Conservation (phyloP, 2,329 filamentous ascomycete species). For the Fusarium lateritium region DNA sequence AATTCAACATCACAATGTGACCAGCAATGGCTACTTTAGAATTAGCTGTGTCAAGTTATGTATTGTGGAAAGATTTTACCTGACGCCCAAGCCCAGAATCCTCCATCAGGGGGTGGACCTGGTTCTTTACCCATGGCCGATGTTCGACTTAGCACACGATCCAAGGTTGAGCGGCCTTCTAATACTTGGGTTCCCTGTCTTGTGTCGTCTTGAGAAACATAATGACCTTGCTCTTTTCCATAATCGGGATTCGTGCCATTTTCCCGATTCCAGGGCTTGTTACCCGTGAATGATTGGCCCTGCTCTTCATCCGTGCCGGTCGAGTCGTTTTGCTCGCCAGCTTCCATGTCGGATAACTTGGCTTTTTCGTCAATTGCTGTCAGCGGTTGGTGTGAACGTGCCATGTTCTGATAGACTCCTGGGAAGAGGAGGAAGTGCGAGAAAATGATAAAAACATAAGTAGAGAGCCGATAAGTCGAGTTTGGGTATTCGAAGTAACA, state of each 20-base stretch:
- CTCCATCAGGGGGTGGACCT: slow-evolving; percentile 11
- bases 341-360: neutral
- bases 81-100: slow-evolving; percentile 12
- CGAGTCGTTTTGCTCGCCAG: neutral
- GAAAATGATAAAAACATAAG: too few relatives aligned
- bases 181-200: neutral
- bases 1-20: slow-evolving; percentile 20
- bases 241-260: neutral
- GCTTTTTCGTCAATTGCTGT: neutral
- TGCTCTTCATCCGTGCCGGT: slow-evolving; percentile 6
- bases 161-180: neutral
- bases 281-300: neutral
- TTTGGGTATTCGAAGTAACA: too few relatives aligned
- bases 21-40: neutral
- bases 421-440: too few relatives aligned
- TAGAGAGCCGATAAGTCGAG: neutral
- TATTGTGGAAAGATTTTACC: neutral
- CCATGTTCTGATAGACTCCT: neutral
- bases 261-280: neutral
- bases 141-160: slow-evolving; percentile 3
- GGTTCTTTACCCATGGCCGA: neutral
- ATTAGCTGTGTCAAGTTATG: neutral
- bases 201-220: neutral
- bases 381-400: neutral
- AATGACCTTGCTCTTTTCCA: neutral